These are phyloP conservation scores for Aspergillus intermedius DNA, from an alignment of 2,329 filamentous ascomycete genomes.

Conservation along the genomic window DNA sequence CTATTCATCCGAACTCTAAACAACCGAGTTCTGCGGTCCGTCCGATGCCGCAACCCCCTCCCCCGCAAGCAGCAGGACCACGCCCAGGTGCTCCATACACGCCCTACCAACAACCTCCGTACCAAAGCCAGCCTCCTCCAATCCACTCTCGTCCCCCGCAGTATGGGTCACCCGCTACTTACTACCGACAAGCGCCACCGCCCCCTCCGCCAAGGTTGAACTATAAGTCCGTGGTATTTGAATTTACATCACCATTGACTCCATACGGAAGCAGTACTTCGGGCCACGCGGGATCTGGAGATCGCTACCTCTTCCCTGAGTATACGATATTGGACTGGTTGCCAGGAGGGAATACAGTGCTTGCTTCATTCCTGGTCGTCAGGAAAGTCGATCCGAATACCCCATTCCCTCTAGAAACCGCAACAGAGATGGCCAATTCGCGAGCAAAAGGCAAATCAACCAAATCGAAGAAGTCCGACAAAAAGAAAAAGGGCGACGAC, in stretches of 20 bases:
- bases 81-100: constrained; percentile 24
- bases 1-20: constrained; percentile 9
- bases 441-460: constrained; percentile 23
- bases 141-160: constrained; percentile 32
- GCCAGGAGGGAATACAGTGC: constrained; percentile 38
- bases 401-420: constrained; percentile 31
- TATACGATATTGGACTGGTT: constrained; percentile 44
- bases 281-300: constrained; percentile 37
- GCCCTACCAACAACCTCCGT: constrained; percentile 25
- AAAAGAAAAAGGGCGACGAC: constrained; percentile 17
- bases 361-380: constrained; percentile 44
- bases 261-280: constrained; percentile 37
- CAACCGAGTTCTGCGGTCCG: constrained; percentile 18
- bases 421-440: constrained; percentile 22
- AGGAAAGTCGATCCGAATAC: constrained; percentile 36
- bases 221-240: constrained; percentile 44
- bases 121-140: constrained; percentile 24
- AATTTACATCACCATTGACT: constrained; percentile 39
- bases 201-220: constrained; percentile 31
- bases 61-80: constrained; percentile 14
- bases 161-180: constrained; percentile 27
- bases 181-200: constrained; percentile 27
- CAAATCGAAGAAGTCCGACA: constrained; percentile 35
- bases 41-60: constrained; percentile 18
- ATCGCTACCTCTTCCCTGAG: constrained; percentile 45